These are phyloP conservation scores for Euptelea pleiosperma DNA, from an alignment of 164 flowering plant genomes.

Conservation along the genomic window DNA sequence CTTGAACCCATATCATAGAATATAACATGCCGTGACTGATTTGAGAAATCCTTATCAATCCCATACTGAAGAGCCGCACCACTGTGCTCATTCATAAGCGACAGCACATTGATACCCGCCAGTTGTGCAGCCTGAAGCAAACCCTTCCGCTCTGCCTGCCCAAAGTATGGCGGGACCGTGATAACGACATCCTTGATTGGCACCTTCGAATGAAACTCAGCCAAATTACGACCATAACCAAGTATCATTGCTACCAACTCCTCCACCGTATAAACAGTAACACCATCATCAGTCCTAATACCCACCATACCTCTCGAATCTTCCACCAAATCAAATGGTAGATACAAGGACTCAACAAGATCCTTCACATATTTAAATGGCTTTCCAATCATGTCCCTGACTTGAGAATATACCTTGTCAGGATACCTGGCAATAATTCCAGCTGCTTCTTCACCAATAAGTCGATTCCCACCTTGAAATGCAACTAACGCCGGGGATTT, in stretches of 20 bases:
- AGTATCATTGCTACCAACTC: conserved; percentile 81
- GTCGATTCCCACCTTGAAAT: conserved; percentile 58
- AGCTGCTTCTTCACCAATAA: conserved; percentile 83
- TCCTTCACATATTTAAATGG: conserved; percentile 39
- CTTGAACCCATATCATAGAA: conserved; percentile 90
- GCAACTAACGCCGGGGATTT: conserved; percentile 84
- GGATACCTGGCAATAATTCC: conserved; percentile 83
- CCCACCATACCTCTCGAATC: conserved; percentile 58
- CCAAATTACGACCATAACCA: conserved; percentile 53
- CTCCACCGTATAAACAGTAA: conserved; percentile 52
- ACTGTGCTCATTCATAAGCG: conserved; percentile 83
- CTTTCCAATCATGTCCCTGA: conserved; percentile 65
- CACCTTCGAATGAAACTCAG: conserved; percentile 72
- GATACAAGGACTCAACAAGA: conserved; percentile 43
- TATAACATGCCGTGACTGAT: conserved; percentile 80
- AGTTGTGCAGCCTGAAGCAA: conserved; percentile 76
- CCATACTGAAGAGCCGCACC: conserved; percentile 98
- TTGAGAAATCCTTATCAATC: conserved; percentile 92
- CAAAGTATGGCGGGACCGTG: conserved; percentile 83
- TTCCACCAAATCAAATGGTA: conserved; percentile 63
- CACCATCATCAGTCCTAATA: conserved; percentile 48
- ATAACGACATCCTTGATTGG: conserved; percentile 68
- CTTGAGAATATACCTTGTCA: conserved; percentile 60
- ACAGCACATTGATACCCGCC: conserved; percentile 80
- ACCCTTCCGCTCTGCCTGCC: conserved; percentile 83